A percentile compares a stretch with the other conserved stretches of the same genome.
Conservation (phyloP, 148 eudicot genomes). For the Persicaria tinctoria region DNA sequence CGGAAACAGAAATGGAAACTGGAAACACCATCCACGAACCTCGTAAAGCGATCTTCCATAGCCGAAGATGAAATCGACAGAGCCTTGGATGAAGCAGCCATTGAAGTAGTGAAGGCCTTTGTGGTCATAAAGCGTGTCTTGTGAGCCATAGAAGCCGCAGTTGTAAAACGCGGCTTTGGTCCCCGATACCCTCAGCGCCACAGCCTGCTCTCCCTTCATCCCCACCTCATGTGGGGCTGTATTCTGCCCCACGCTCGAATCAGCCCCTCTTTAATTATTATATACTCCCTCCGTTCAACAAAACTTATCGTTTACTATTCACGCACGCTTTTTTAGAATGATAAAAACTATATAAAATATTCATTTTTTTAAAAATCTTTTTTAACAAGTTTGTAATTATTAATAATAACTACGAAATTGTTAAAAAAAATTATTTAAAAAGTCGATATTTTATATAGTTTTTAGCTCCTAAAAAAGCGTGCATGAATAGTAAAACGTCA, state of each 20-base stretch:
- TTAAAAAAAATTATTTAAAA: too few species aligned
- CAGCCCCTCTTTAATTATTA: background rate
- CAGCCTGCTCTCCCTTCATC: slow-evolving; percentile 49
- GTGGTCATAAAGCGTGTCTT: slow-evolving; percentile 71
- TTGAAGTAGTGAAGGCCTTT: slow-evolving; percentile 55
- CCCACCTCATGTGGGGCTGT: slow-evolving; percentile 47
- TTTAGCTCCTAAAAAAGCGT: too few species aligned
- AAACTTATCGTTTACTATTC: too few species aligned
- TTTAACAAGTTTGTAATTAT: too few species aligned
- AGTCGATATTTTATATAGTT: too few species aligned
- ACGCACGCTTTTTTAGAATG: too few species aligned
- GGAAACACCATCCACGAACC: background rate
- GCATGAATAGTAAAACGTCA: too few species aligned
- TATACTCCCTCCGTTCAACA: too few species aligned
- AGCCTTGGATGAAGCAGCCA: slow-evolving; percentile 59
- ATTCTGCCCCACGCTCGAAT: slow-evolving; percentile 25
- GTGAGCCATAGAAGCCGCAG: slow-evolving; percentile 46
- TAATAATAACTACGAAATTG: too few species aligned
- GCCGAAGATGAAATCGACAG: slow-evolving; percentile 73
- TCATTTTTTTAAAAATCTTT: too few species aligned
- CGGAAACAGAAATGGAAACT: too few species aligned
- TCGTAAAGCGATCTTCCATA: slow-evolving; percentile 29
- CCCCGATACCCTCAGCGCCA: slow-evolving; percentile 57
- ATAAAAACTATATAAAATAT: too few species aligned
- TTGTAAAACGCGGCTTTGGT: slow-evolving; percentile 50